phyloP scores from a whole-genome alignment of 169 alveolate species.

The Plasmodium chabaudi region DNA sequence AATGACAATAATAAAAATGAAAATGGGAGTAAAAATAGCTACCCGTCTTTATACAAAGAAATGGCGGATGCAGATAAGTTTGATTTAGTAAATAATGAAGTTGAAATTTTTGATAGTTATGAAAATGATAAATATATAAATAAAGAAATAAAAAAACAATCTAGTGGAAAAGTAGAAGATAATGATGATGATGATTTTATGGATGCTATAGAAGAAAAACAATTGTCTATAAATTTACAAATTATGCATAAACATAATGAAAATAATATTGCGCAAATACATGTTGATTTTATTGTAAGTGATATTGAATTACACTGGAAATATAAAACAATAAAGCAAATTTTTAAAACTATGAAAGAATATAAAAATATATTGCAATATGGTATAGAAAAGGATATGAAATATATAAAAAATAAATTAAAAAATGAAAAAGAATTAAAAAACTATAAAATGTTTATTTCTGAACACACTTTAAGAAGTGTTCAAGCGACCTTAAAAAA shows the following conservation, averaged over 20 bases:
- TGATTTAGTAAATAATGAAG: too few relatives aligned
- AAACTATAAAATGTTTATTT: slow-evolving; percentile 72
- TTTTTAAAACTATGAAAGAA: slow-evolving; percentile 75
- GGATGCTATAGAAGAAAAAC: slow-evolving; percentile 75
- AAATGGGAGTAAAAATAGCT: neutral
- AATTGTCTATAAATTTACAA: slow-evolving; percentile 56
- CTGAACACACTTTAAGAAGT: slow-evolving; percentile 73
- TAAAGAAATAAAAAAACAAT: neutral
- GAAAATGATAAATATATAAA: neutral
- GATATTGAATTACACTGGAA: slow-evolving; percentile 76
- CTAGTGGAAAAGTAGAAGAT: slow-evolving; percentile 8
- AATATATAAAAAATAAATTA: slow-evolving; percentile 69
- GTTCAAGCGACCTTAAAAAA: slow-evolving; percentile 82
- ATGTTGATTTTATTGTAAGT: slow-evolving; percentile 56
- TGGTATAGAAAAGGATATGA: slow-evolving; percentile 76
- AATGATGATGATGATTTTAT: slow-evolving; percentile 76
- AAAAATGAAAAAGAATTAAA: slow-evolving; percentile 65
- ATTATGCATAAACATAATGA: slow-evolving; percentile 66
- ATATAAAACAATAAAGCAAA: slow-evolving; percentile 70
- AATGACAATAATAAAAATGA: neutral
- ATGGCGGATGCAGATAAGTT: neutral
- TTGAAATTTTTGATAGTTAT: neutral
- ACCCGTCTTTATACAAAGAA: neutral
- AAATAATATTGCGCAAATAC: slow-evolving; percentile 71
- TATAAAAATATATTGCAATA: slow-evolving; percentile 63